Conservation (phyloP, 176 grass and related monocot genomes). For the Phyllostachys edulis region DNA sequence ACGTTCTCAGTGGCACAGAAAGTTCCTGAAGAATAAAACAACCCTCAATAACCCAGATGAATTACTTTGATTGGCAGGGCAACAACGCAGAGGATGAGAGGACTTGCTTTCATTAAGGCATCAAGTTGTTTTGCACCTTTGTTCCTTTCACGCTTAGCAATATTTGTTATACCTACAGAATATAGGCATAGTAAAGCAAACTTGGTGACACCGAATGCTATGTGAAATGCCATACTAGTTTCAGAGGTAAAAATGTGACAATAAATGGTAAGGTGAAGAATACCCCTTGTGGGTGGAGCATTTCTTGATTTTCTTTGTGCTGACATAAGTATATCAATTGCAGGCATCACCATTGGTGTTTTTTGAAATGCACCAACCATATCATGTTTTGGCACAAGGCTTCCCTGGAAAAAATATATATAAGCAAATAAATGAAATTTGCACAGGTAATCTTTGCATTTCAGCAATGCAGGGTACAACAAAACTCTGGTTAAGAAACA, state of each 20-base stretch:
- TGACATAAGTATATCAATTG: slow-evolving; percentile 78
- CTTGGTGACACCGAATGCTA: slow-evolving; percentile 2
- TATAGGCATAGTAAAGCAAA: slow-evolving; percentile 15
- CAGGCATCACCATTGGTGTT: slow-evolving; percentile 96
- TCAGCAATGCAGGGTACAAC: not conserved
- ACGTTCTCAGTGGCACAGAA: no score
- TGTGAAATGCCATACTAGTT: slow-evolving; percentile 12
- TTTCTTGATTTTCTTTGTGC: slow-evolving; percentile 97
- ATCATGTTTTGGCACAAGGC: slow-evolving; percentile 50
- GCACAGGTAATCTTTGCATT: not conserved
- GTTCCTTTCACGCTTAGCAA: slow-evolving; percentile 93
- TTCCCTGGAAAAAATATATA: slow-evolving; percentile 41
- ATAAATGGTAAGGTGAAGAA: slow-evolving; percentile 15
- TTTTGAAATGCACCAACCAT: slow-evolving; percentile 90
- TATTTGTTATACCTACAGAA: slow-evolving; percentile 79
- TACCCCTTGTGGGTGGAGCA: slow-evolving; percentile 80
- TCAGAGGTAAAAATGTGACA: not conserved
- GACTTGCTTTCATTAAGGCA: slow-evolving; percentile 93
- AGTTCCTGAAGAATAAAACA: no score
- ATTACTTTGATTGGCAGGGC: not conserved
- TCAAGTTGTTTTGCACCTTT: slow-evolving; percentile 95
- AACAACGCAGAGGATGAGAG: slow-evolving; percentile 1
- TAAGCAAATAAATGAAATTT: not conserved
- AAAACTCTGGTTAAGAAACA: not conserved
- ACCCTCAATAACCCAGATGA: slow-evolving; percentile 10